Evolutionary conservation across 352 stramenopile genomes (phyloP), one percentile per base, ranked within the genome.

Genomic region (Phytophthora megakarya): DNA sequence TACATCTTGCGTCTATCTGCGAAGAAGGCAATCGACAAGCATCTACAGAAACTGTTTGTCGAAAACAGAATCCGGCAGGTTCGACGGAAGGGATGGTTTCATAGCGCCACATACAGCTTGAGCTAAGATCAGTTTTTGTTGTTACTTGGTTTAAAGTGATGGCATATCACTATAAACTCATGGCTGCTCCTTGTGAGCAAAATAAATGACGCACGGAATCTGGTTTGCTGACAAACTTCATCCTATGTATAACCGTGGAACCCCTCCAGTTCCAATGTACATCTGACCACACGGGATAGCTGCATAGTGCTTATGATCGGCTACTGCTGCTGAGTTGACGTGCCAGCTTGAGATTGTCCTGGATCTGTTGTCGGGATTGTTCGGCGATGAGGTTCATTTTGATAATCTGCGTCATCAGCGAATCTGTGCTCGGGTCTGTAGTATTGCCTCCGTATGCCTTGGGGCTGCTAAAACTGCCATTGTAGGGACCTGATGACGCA

Each of bases 341-440:
- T 22, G 77, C 78, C 32, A 86, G 49, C 62, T 84, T 84, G 55
- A 87, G 62, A 51, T 86, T 87, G 42, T 84, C 73, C 47, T 81
- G 65, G 42, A 89, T 76, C 65, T 86, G 76, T 65, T 86, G 73
- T 21, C 75, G 71, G 43, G 78, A 84, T 26, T 89, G 75, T 63
- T 90, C 81, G 32, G 81, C 81, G 40, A 85, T 86, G 61, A 90
- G 75, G 65, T 89, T 90, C 79, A 90, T 88, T 60, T 84, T 74
- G 63, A 89, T 80, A 67, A 90, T 89, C 52, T 86, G 81, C 30
- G 71, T 54, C 75, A 90, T 89, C 60, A 89, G 73, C 48, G 73
- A 78, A 25, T 90, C 79, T 2, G 67, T 65, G n/a, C 65, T 75
- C 21, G 72, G 50, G 44, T 73, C 48, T 21, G 22, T n/a, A 18